Evolutionary conservation across 805 yeast genomes (phyloP), one percentile per base, ranked within the genome.

Genomic region (Candida khao-thaluensis): DNA sequence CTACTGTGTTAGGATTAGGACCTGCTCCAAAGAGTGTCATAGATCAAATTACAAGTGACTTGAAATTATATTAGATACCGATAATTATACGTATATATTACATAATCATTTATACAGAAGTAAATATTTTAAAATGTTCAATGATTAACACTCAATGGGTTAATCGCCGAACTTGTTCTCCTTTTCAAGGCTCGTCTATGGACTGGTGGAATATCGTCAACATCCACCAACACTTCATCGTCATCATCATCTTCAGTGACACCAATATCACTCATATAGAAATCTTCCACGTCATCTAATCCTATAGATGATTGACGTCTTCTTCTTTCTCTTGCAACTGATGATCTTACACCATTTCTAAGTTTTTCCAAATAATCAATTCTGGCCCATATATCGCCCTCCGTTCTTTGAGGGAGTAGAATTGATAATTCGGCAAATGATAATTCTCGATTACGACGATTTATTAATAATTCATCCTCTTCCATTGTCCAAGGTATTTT

Each of bases 1-100:
- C 95, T 2, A 93, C 99, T 0, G 98, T 93, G 1, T 64, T 93
- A n/a, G 99, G 98, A 1, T 59, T 93, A 18, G 99, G 99, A 0
- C 99, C 99, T 1, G 98, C 96, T 14, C 97, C 98, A 16, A 86
- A 81, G 48, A 50, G 72, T 0, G 79, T 82, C 0, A 60, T 91
- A 44, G 96, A 93, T 58, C 79, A 81, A 56, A 79, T 91, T 39
- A 90, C 98, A 1, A 82, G 86, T 11, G 81, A 74, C 17, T 69
- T 91, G 51, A 86, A 83, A 57, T 66, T 91, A 43, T 87, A 85
- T 54, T 88, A 62, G 15, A 25, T 5, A 25, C 7, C 5, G 6
- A n/a, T n/a, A 11, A 11, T 25, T 25, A 11, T 25, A n/a, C 12
- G 5, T 7, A 27, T 27, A 27, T 23, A 10, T 23, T 23, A 23